Evolutionary conservation across 2,329 filamentous ascomycete genomes (phyloP).

Genomic region (Bisporella sp.): DNA sequence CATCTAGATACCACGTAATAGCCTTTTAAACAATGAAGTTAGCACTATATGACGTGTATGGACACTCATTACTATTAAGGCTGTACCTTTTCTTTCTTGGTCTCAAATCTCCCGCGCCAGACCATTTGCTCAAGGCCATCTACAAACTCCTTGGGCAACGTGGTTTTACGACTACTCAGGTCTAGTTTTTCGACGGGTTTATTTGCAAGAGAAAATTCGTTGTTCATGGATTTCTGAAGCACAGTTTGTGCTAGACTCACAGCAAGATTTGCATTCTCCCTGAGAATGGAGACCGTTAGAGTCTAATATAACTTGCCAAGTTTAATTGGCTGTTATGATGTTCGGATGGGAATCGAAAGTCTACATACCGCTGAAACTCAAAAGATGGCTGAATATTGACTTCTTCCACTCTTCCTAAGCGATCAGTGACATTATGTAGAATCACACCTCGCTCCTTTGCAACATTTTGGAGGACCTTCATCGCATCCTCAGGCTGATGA

Average conservation of each 20-base stretch:
- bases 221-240: constrained; percentile 23
- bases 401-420: constrained; percentile 38
- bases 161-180: neutral
- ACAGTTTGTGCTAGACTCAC: constrained; percentile 45
- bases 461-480: constrained; percentile 39
- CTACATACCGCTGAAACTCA: no score
- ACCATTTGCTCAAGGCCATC: constrained; percentile 68
- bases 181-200: no score
- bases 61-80: neutral
- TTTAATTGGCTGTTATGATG: no score
- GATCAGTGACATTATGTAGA: constrained; percentile 35
- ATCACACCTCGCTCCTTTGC: constrained; percentile 45
- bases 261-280: constrained; percentile 35
- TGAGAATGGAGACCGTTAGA: neutral
- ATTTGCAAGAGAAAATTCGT: no score
- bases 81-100: constrained; percentile 34
- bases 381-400: constrained; percentile 38
- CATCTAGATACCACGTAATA: constrained; percentile 83
- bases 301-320: no score
- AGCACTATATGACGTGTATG: neutral
- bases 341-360: no score
- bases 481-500: constrained; percentile 41
- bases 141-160: constrained; percentile 53
- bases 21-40: constrained; percentile 28
- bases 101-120: constrained; percentile 73